These are phyloP conservation scores for Verticillium nubilum DNA, from an alignment of 2,329 filamentous ascomycete species.

Conservation along the genomic window DNA sequence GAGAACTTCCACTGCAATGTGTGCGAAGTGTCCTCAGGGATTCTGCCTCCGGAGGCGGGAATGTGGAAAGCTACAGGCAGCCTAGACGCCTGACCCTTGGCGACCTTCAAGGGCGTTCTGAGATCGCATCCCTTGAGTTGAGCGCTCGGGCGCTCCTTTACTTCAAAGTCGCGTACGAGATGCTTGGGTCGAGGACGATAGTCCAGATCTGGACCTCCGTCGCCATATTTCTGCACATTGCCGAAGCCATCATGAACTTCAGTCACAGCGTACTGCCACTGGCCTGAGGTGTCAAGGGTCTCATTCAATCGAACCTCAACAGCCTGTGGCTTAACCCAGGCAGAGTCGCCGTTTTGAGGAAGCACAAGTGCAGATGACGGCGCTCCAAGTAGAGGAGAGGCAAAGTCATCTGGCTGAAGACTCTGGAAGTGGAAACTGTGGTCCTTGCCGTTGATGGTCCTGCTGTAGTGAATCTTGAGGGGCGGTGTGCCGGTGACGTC, in stretches of 20 bases:
- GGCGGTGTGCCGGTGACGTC: slow-evolving; percentile 86
- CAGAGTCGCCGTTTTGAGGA: slow-evolving; percentile 58
- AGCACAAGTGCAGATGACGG: slow-evolving; percentile 52
- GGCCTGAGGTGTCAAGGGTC: slow-evolving; percentile 70
- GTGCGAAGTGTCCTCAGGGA: slow-evolving; percentile 59
- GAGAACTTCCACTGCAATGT: slow-evolving; percentile 78
- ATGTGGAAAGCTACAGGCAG: slow-evolving; percentile 69
- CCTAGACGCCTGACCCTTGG: slow-evolving; percentile 61
- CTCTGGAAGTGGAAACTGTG: slow-evolving; percentile 88
- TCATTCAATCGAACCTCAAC: slow-evolving; percentile 86
- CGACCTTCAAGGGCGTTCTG: slow-evolving; percentile 75
- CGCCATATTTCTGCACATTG: slow-evolving; percentile 73
- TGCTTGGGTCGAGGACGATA: slow-evolving; percentile 53
- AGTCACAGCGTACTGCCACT: slow-evolving; percentile 86
- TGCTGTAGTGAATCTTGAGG: slow-evolving; percentile 87
- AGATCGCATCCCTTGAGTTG: slow-evolving; percentile 71
- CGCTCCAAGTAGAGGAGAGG: slow-evolving; percentile 67
- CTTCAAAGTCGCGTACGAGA: slow-evolving; percentile 71
- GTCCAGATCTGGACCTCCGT: slow-evolving; percentile 62
- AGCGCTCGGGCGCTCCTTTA: slow-evolving; percentile 79
- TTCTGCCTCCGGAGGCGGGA: slow-evolving; percentile 39
- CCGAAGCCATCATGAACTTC: slow-evolving; percentile 89
- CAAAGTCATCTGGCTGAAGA: slow-evolving; percentile 81
- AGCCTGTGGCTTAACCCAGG: slow-evolving; percentile 73
- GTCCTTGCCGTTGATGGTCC: slow-evolving; percentile 77